Base-by-base conservation (phyloP, 2,329 filamentous ascomycete genomes). In the Colletotrichum godetiae region DNA sequence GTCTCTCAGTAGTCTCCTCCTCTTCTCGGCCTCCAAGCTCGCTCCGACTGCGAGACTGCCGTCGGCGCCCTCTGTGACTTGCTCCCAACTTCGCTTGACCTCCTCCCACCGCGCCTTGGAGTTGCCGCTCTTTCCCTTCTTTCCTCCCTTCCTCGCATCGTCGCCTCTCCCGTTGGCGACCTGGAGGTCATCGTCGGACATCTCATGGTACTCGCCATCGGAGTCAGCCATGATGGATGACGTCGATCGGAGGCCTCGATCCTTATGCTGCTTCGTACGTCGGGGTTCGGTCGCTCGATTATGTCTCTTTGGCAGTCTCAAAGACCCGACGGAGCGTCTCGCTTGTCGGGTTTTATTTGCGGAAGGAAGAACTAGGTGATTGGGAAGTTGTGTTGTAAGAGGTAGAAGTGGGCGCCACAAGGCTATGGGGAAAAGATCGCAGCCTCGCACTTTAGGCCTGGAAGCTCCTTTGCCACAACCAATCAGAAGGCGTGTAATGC, bases 1-100 rank as follows among this genome's bases (percentile, higher is more conserved):
- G 81, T 99, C 97, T 82, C 95, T 94, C 74, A 97, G 88, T 74
- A 98, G 86, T 78, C 95, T 94, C 77, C 83, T 84, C 73, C 95
- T 91, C 86, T 97, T 97, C 81, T 94, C 92, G 27, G 94, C 94
- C 82, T 97, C 95, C 61, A 95, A 88, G 35, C 93, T 83, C 27
- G 92, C 92, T 76, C 94, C 92, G 53, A 97, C 90, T 70, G 91
- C 92, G 76, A 97, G 91, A 70, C 91, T 92, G 58, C 94, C 95
- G 83, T 97, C 94, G 55, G 91, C 92, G 24, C 92, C 92, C 82
- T 97, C 94, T 62, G 94, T 89, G 42, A 95, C 90, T 7, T 90
- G 90, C 80, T 96, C 94, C 91, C 91, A 93, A 24, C 89, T 91
- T 67, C 91, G 86, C 80, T 91, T 90, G 31, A 92, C 90, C 80